A percentile compares a stretch with the other conserved stretches of the same genome.
Evolutionary conservation across 257 asterid genomes (phyloP).

Genomic region (Jaltomata sinuosa): DNA sequence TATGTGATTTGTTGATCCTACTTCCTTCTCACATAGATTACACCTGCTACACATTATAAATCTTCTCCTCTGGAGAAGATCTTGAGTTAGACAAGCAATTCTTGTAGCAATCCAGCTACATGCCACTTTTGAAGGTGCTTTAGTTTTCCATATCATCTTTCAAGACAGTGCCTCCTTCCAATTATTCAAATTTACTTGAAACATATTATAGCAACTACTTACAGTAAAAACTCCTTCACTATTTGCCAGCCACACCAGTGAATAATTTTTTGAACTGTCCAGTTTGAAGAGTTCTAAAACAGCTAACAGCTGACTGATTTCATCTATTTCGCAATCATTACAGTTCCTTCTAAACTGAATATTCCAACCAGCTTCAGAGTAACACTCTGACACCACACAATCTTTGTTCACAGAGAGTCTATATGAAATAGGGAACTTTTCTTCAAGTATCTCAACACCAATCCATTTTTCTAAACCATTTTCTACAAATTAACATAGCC

Average conservation of each 20-base stretch:
- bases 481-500: neutral
- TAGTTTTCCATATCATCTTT: neutral
- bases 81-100: neutral
- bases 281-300: neutral
- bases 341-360: neutral
- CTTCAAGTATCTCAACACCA: neutral
- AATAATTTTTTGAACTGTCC: neutral
- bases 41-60: no score
- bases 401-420: neutral
- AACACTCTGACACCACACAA: neutral
- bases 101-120: neutral
- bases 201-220: neutral
- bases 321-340: neutral
- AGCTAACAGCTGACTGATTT: neutral
- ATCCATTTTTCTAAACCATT: neutral
- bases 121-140: neutral
- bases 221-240: neutral
- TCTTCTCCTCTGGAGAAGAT: no score
- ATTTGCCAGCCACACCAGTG: neutral
- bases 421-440: neutral
- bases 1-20: no score
- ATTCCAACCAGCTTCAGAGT: neutral
- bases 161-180: neutral
- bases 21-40: no score
- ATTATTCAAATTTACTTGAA: neutral